Percentiles rank a stretch among this genome's conserved stretches.
phyloP scores from a whole-genome alignment of 805 yeast genomes.

The Wickerhamomyces chaumierensis region DNA sequence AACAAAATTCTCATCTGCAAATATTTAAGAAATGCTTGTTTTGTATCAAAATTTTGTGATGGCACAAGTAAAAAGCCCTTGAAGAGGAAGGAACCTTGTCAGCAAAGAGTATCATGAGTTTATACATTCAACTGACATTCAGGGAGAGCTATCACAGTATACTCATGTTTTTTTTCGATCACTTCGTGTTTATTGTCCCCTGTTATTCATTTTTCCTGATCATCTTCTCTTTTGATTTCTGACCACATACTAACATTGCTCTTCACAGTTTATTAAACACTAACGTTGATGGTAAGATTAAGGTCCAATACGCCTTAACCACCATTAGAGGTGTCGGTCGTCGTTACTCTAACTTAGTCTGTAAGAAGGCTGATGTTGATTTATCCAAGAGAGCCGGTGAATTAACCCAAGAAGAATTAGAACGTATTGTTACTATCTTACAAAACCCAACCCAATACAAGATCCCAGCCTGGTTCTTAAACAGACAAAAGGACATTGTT shows the following conservation, averaged over 20 bases:
- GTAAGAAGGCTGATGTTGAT: conserved; percentile 99
- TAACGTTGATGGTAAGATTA: conserved; percentile 99
- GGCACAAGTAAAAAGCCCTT: no score
- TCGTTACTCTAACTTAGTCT: conserved; percentile 99
- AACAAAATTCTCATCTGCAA: no score
- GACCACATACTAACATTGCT: neutral
- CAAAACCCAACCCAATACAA: conserved; percentile 99
- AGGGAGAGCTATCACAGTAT: no score
- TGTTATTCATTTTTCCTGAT: no score
- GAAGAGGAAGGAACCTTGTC: no score
- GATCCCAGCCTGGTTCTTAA: conserved; percentile 99
- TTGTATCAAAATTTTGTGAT: no score
- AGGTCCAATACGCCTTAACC: conserved; percentile 99
- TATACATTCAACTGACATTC: no score
- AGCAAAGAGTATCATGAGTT: no score
- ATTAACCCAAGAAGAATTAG: conserved; percentile 99
- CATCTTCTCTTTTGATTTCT: neutral
- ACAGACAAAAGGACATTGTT: conserved; percentile 97
- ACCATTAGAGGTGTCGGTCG: conserved; percentile 99
- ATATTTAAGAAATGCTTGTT: no score
- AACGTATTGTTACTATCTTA: conserved; percentile 99
- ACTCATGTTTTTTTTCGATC: no score
- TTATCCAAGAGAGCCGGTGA: conserved; percentile 99
- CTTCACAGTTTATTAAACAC: conserved; percentile 89
- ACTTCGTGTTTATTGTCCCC: no score